Conservation (phyloP, 2,329 filamentous ascomycete genomes). For the Hypoxylon sp. region DNA sequence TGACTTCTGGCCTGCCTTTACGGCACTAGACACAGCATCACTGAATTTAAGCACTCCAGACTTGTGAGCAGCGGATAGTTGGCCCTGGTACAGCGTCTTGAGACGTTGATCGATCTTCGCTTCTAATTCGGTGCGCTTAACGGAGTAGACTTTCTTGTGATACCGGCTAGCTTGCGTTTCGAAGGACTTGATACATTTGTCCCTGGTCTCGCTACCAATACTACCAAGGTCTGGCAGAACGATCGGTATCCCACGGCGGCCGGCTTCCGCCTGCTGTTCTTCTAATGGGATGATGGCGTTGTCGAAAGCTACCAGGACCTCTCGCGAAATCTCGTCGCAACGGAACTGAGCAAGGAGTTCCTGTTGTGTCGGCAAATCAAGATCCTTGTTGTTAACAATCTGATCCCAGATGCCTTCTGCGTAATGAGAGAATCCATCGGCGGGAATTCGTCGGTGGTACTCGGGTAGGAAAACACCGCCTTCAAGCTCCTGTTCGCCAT, state of each 20-base stretch:
- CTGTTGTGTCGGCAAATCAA: constrained; percentile 96
- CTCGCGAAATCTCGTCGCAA: constrained; percentile 94
- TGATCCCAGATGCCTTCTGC: constrained; percentile 97
- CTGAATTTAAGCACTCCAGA: constrained; percentile 85
- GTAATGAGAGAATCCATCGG: constrained; percentile 95
- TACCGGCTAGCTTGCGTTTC: constrained; percentile 92
- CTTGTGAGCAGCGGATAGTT: constrained; percentile 90
- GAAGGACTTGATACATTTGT: constrained; percentile 83
- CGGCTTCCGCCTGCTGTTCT: constrained; percentile 82
- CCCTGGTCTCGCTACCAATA: constrained; percentile 78
- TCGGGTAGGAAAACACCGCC: constrained; percentile 91
- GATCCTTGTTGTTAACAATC: constrained; percentile 98
- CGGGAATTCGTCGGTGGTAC: constrained; percentile 95
- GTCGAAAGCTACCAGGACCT: constrained; percentile 88
- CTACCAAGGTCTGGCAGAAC: constrained; percentile 82
- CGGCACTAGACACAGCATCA: constrained; percentile 85
- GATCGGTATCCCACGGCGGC: constrained; percentile 77
- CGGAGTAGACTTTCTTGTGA: constrained; percentile 92
- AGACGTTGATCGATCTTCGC: constrained; percentile 88
- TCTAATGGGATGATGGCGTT: constrained; percentile 85
- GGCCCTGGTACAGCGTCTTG: constrained; percentile 89
- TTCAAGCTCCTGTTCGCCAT: constrained; percentile 78
- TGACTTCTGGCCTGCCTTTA: constrained; percentile 94
- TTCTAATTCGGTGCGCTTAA: constrained; percentile 88
- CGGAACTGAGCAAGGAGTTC: constrained; percentile 96